Evolutionary conservation across 208 protist species (phyloP), one percentile per base, ranked within the genome.

Genomic region (Phytomonas sp.): DNA sequence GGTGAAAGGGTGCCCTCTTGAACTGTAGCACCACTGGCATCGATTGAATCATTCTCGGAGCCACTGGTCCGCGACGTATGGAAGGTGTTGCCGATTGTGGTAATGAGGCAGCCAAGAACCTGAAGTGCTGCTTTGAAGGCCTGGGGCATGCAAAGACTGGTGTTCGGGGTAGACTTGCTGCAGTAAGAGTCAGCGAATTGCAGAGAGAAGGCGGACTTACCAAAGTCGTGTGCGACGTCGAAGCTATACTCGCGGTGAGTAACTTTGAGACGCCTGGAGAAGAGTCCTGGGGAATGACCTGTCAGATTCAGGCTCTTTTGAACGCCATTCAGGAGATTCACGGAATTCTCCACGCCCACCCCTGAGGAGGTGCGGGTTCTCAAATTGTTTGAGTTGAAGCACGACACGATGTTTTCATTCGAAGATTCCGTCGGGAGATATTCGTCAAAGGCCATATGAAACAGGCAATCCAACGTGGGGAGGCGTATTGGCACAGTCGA

Each of bases 171-270:
- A 51, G 71, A 73, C 63, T 76, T 75, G 66, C 73, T 46, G 46
- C 74, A 62, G 15, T 56, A 56, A 26, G 20, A 5, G 20, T 56
- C 46, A 56, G 17, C 46, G 23, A 56, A 56, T 5, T 56, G 46
- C 23, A 56, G 46, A 56, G 46, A 26, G 6, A 56, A 26, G 61
- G 80, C 79, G n/a, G 81, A 72, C 26, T 60, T 73, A 32, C 75
- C 72, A 70, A 85, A 87, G 73, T 91, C 88, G 32, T 82, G 79
- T 20, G 83, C 78, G 31, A 78, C 63, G 40, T 93, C 85, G 71
- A 96, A 91, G 70, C 87, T 93, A 77, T 89, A 91, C 75, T 90
- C 84, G 7, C 87, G 80, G 28, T 81, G 81, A 46, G 80, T 76
- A 30, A 83, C 79, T 23, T 56, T 56, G 46, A 56, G 46, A 1